phyloP scores from a whole-genome alignment of 129 eudicot genomes.

The Gnaphalium uliginosum region DNA sequence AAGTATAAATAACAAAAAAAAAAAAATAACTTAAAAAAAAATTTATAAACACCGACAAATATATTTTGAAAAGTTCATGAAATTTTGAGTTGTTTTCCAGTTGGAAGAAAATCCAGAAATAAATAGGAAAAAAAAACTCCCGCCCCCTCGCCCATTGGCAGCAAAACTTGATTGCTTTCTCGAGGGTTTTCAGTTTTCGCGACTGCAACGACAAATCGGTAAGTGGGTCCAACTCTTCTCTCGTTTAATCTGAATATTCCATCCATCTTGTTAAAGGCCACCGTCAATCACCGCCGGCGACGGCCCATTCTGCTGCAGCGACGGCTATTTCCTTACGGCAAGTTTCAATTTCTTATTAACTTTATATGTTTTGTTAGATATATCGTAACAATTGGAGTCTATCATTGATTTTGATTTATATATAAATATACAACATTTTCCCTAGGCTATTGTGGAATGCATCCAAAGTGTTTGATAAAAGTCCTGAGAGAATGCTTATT shows the following conservation, averaged over 20 bases:
- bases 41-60: too few relatives aligned
- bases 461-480: slow-evolving; percentile 12
- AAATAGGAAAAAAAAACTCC: background rate
- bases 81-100: too few relatives aligned
- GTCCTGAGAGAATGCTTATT: slow-evolving; percentile 14
- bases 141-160: background rate
- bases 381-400: background rate
- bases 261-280: background rate
- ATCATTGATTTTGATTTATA: background rate
- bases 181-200: background rate
- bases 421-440: too few relatives aligned
- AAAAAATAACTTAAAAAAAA: too few relatives aligned
- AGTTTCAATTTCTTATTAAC: background rate
- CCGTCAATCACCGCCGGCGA: background rate
- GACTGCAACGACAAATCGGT: background rate
- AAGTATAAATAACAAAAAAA: too few relatives aligned
- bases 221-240: background rate
- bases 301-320: background rate
- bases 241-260: background rate
- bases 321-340: background rate
- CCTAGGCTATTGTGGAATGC: background rate
- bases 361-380: background rate
- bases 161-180: background rate
- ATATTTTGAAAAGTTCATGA: too few relatives aligned
- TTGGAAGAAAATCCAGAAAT: too few relatives aligned